These are phyloP conservation scores for Rhodotorula sp. DNA, from an alignment of 1,284 basidiomycete genomes.

Conservation along the genomic window DNA sequence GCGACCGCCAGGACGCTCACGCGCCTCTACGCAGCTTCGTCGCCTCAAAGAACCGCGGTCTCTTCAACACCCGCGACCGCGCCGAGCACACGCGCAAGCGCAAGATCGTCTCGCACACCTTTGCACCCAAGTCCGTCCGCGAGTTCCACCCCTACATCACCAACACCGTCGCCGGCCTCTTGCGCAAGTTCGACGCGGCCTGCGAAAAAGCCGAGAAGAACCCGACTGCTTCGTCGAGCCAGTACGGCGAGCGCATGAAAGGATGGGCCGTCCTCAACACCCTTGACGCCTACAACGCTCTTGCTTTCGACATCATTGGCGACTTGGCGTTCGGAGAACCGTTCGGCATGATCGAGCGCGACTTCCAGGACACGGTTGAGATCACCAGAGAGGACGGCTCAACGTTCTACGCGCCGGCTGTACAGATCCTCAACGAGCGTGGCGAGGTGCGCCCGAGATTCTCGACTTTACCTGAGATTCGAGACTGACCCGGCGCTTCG, in stretches of 20 bases:
- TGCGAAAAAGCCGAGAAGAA: conserved; percentile 54
- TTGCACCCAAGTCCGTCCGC: conserved; percentile 60
- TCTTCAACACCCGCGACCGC: conserved; percentile 80
- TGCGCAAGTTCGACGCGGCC: conserved; percentile 79
- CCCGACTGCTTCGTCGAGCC: conserved; percentile 46
- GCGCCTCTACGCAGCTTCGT: conserved; percentile 37
- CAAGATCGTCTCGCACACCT: conserved; percentile 41
- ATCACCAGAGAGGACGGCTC: conserved; percentile 43
- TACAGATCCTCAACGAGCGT: conserved; percentile 82
- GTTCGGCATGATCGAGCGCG: conserved; percentile 77
- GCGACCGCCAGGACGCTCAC: neutral
- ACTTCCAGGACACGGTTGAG: conserved; percentile 41
- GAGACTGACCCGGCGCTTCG: too few species aligned
- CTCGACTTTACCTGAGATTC: too few species aligned
- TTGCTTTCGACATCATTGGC: conserved; percentile 68
- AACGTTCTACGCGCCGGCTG: conserved; percentile 67
- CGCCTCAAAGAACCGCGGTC: conserved; percentile 30
- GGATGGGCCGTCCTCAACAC: conserved; percentile 40
- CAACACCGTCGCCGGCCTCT: conserved; percentile 49
- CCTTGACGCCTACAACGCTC: conserved; percentile 32
- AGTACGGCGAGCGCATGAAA: conserved; percentile 15
- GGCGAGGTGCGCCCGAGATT: conserved; percentile 57
- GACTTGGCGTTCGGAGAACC: conserved; percentile 73
- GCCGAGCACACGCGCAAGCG: conserved; percentile 64
- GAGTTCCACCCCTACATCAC: conserved; percentile 65